Conservation (phyloP, 2,329 filamentous ascomycete species). For the Neonectria faginata region DNA sequence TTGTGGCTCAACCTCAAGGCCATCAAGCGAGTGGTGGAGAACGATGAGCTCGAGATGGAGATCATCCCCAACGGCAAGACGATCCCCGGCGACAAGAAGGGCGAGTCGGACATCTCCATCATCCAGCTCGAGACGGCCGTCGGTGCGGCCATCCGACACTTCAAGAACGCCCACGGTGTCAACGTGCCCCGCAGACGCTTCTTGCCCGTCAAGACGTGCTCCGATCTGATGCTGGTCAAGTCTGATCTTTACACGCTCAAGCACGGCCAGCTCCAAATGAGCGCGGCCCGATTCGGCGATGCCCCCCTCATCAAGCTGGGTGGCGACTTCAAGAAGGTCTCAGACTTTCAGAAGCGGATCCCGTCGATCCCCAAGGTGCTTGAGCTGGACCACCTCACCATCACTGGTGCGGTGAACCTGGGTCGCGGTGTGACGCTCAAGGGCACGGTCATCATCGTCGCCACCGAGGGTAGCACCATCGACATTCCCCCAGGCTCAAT, state of each 20-base stretch:
- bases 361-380: slow-evolving; percentile 90
- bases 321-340: slow-evolving; percentile 99
- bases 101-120: slow-evolving; percentile 96
- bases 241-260: slow-evolving; percentile 98
- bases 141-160: slow-evolving; percentile 98
- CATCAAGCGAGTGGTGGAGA: slow-evolving; percentile 98
- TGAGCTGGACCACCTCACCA: slow-evolving; percentile 94
- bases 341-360: slow-evolving; percentile 91
- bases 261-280: slow-evolving; percentile 98
- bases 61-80: slow-evolving; percentile 99
- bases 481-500: slow-evolving; percentile 97
- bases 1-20: slow-evolving; percentile 99
- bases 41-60: slow-evolving; percentile 98
- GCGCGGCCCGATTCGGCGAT: slow-evolving; percentile 94
- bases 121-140: slow-evolving; percentile 99
- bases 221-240: slow-evolving; percentile 99
- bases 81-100: slow-evolving; percentile 99
- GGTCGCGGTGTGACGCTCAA: slow-evolving; percentile 96
- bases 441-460: slow-evolving; percentile 98
- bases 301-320: slow-evolving; percentile 99
- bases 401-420: slow-evolving; percentile 96
- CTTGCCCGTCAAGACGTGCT: slow-evolving; percentile 99
- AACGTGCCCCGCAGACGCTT: slow-evolving; percentile 98
- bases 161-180: slow-evolving; percentile 98
- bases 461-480: slow-evolving; percentile 97